A percentile compares a stretch with the other conserved stretches of the same genome.
Conservation (phyloP, 2,329 filamentous ascomycete species). For the Alternaria alternata region DNA sequence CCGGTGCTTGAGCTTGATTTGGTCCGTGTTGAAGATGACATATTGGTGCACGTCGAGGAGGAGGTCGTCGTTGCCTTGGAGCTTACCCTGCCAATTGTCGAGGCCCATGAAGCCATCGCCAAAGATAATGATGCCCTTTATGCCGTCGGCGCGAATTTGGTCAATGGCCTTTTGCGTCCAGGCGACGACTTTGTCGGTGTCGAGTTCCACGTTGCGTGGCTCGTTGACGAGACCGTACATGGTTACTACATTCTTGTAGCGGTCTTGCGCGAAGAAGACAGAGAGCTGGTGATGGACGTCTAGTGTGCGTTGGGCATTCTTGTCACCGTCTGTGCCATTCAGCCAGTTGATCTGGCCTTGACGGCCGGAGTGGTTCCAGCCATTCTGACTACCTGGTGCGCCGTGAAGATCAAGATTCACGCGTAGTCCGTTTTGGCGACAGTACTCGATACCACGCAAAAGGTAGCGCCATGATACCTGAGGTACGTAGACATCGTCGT, state of each 20-base stretch:
- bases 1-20: conserved; percentile 82
- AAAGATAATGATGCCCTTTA: conserved; percentile 78
- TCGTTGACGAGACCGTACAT: conserved; percentile 97
- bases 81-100: conserved; percentile 85
- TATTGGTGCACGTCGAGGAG: conserved; percentile 98
- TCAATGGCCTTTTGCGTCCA: conserved; percentile 82
- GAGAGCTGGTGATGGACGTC: conserved; percentile 88
- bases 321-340: conserved; percentile 82
- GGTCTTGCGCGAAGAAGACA: conserved; percentile 89
- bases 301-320: conserved; percentile 81
- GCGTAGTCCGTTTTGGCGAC: conserved; percentile 87
- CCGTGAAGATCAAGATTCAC: conserved; percentile 93
- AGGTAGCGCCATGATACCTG: conserved; percentile 93
- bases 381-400: conserved; percentile 93
- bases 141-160: conserved; percentile 78
- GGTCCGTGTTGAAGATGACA: conserved; percentile 93
- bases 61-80: conserved; percentile 74
- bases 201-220: conserved; percentile 78
- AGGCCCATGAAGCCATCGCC: conserved; percentile 96
- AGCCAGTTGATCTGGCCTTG: conserved; percentile 86
- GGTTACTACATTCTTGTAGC: conserved; percentile 89
- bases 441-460: conserved; percentile 90
- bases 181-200: conserved; percentile 70
- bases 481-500: conserved; percentile 85
- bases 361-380: conserved; percentile 94